Conservation (phyloP, 805 yeast species). For the Metschnikowia baotianmanensis region DNA sequence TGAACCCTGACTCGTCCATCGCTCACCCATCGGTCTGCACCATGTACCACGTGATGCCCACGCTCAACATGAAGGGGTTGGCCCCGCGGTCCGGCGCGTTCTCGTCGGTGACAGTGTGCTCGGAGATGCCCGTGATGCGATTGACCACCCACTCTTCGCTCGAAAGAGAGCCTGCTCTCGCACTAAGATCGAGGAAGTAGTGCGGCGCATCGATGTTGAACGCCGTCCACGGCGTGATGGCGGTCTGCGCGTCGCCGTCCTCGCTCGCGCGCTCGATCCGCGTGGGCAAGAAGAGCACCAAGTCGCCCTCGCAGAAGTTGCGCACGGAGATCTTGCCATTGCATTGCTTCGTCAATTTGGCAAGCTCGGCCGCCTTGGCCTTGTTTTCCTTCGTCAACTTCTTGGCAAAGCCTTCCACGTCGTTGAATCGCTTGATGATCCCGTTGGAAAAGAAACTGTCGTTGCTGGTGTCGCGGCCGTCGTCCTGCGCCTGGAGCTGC, state of each 20-base stretch:
- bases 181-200: conserved; percentile 58
- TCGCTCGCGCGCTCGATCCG: conserved; percentile 39
- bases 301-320: conserved; percentile 68
- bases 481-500: conserved; percentile 19
- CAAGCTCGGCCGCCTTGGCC: conserved; percentile 46
- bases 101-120: conserved; percentile 48
- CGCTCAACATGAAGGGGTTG: conserved; percentile 67
- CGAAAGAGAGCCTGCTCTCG: conserved; percentile 17
- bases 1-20: background rate
- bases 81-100: conserved; percentile 30
- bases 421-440: conserved; percentile 73
- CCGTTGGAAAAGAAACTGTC: conserved; percentile 38
- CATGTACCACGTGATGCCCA: conserved; percentile 62
- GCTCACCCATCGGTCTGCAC: background rate
- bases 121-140: conserved; percentile 56
- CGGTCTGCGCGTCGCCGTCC: background rate
- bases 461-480: conserved; percentile 3
- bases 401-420: conserved; percentile 87
- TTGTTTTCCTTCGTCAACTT: conserved; percentile 73
- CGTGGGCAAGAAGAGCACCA: conserved; percentile 84
- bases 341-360: conserved; percentile 23
- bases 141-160: conserved; percentile 82
- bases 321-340: conserved; percentile 58
- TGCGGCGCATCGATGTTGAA: conserved; percentile 88
- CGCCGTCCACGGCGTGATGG: conserved; percentile 81